Evolutionary conservation across 495 filamentous ascomycete genomes (phyloP).

Genomic region (Eremomyces bilateralis): DNA sequence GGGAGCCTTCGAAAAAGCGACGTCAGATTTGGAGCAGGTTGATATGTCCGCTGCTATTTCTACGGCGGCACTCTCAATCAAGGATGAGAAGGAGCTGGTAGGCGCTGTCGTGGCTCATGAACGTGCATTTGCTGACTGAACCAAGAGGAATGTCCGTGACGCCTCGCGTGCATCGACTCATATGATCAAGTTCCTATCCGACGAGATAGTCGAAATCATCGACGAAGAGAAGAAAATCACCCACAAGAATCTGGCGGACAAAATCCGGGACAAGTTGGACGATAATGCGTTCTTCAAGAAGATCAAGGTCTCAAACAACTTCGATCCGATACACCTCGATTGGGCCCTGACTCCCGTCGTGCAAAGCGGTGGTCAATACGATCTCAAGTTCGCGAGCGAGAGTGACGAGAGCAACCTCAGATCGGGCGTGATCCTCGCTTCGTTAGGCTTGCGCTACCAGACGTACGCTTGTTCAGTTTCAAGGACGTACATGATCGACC

Average conservation of each 20-base stretch:
- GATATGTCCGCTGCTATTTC: slow-evolving; percentile 72
- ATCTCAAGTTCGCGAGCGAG: slow-evolving; percentile 53
- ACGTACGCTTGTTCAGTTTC: slow-evolving; percentile 80
- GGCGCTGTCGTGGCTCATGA: slow-evolving; percentile 9
- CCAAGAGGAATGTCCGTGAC: slow-evolving; percentile 73
- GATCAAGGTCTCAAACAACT: slow-evolving; percentile 64
- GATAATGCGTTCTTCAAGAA: slow-evolving; percentile 81
- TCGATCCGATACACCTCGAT: slow-evolving; percentile 80
- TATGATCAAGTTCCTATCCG: slow-evolving; percentile 84
- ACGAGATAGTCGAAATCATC: slow-evolving; percentile 88
- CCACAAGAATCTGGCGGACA: slow-evolving; percentile 59
- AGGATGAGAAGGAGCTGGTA: slow-evolving; percentile 83
- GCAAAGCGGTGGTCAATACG: slow-evolving; percentile 89
- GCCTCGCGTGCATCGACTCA: slow-evolving; percentile 81
- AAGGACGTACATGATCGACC: slow-evolving; percentile 88
- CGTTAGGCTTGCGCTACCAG: slow-evolving; percentile 81
- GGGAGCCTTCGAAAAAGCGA: slow-evolving; percentile 48
- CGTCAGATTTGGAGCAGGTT: slow-evolving; percentile 70
- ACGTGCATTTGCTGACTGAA: background rate
- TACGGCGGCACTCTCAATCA: slow-evolving; percentile 65
- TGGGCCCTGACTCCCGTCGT: slow-evolving; percentile 84
- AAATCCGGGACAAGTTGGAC: slow-evolving; percentile 75
- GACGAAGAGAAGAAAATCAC: slow-evolving; percentile 94
- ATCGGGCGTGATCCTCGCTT: slow-evolving; percentile 75
- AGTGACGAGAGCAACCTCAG: slow-evolving; percentile 73